Evolutionary conservation across 2,329 filamentous ascomycete genomes (phyloP).

Genomic region (Colletotrichum gigasporum): DNA sequence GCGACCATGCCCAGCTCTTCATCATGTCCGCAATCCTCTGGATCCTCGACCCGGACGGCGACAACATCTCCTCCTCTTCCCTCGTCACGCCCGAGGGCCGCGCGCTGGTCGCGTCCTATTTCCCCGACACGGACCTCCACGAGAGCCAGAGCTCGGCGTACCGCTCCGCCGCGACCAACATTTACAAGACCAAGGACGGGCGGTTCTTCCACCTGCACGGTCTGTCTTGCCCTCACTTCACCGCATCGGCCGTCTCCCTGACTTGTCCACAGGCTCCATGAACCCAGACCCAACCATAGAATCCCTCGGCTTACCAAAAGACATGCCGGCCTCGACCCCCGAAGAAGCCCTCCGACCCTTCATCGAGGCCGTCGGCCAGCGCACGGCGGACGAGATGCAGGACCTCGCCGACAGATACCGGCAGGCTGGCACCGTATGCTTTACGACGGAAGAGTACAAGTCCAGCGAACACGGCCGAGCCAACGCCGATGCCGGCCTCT

Average conservation of each 20-base stretch:
- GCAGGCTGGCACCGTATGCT: slow-evolving; percentile 39
- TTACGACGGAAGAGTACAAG: slow-evolving; percentile 37
- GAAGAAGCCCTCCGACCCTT: slow-evolving; percentile 25
- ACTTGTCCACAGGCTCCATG: slow-evolving; percentile 20
- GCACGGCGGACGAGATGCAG: slow-evolving; percentile 34
- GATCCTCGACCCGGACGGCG: too few relatives aligned
- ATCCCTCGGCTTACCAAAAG: slow-evolving; percentile 29
- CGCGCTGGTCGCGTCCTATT: not conserved
- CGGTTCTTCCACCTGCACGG: slow-evolving; percentile 36
- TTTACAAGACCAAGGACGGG: slow-evolving; percentile 38
- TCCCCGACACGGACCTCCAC: too few relatives aligned
- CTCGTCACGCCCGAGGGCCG: not conserved
- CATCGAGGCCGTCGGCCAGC: slow-evolving; percentile 22
- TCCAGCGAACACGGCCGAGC: slow-evolving; percentile 38
- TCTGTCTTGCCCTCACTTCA: not conserved
- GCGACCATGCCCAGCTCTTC: slow-evolving; percentile 25
- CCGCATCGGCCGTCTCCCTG: too few relatives aligned
- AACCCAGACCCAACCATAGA: slow-evolving; percentile 31
- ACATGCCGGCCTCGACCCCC: slow-evolving; percentile 32
- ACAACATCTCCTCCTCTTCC: too few relatives aligned
- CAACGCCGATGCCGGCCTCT: slow-evolving; percentile 34
- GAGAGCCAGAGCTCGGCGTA: too few relatives aligned
- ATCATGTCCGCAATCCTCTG: slow-evolving; percentile 23
- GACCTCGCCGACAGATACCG: slow-evolving; percentile 31
- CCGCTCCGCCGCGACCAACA: slow-evolving; percentile 36